Base-by-base conservation (phyloP, 164 flowering plant species). In the Paratinospora sagittata region DNA sequence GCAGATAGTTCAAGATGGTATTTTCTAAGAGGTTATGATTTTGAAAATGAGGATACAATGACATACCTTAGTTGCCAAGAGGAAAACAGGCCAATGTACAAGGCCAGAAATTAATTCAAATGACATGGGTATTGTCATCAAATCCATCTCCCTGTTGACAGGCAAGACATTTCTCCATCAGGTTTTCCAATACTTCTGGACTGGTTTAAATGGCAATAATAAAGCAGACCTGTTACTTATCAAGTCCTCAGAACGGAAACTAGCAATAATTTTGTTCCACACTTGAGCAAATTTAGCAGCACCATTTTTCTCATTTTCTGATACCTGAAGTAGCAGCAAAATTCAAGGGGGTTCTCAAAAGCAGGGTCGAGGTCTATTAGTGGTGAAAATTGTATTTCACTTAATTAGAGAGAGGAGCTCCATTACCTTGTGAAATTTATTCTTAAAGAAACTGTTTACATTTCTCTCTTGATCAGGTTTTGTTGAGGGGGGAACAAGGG, bases 1-100 rank as follows among this genome's bases (percentile, higher is more conserved):
- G 74, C 58, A 39, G 17, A 10, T 19, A 34, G 36, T 73, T 30
- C 62, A 11, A 49, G 21, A 30, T 66, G 37, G 68, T 61, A 12
- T 55, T 43, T 6, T 39, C 30, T 62, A 41, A 66, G 30, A 41
- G 0, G 58, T 10, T 30, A 45, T 66, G 66, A 61, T 47, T 14
- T 0, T 9, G 34, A 68, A 27, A 68, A 23, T 33, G 16, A 2
- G 16, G 3, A 8, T 27, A 43, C 13, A n/a, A 67, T 8, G 39
- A 64, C 67, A 6, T 75, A 92, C 98, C 97, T 95, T 88, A 75
- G 86, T 82, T 78, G 93, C 89, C 45, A 95, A 79, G 43, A 92
- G 95, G 72, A 95, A 95, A 74, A 90, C 82, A 47, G 98, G 98
- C 96, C 98, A 95, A 47, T 77, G 85, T 70, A 92, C 75, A 19